A percentile compares a stretch with the other conserved stretches of the same genome.
Conservation (phyloP, 2,329 filamentous ascomycete species). For the Alternaria sp. region DNA sequence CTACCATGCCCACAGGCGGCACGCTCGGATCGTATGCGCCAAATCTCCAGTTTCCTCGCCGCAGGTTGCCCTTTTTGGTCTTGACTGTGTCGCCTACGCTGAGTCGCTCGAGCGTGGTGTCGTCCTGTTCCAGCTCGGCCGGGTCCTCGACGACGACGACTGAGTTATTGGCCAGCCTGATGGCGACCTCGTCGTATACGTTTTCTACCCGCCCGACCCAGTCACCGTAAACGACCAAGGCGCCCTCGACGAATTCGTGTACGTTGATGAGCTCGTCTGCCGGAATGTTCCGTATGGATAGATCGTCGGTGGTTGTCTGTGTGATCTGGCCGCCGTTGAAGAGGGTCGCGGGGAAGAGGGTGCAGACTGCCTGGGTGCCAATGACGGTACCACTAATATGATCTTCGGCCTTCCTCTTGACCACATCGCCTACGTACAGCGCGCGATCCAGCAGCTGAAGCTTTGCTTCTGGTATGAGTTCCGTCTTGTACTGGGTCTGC, state of each 20-base stretch:
- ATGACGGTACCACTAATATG: constrained; percentile 63
- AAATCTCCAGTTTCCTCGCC: constrained; percentile 59
- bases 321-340: constrained; percentile 34
- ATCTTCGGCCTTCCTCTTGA: constrained; percentile 57
- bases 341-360: constrained; percentile 46
- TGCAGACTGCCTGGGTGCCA: constrained; percentile 55
- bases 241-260: constrained; percentile 57
- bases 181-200: constrained; percentile 56
- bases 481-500: constrained; percentile 51
- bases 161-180: constrained; percentile 60
- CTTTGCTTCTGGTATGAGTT: constrained; percentile 51
- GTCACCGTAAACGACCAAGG: constrained; percentile 60
- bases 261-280: constrained; percentile 54
- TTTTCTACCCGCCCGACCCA: constrained; percentile 63
- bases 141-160: constrained; percentile 61
- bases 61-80: constrained; percentile 60
- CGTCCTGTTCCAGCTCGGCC: constrained; percentile 48
- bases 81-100: constrained; percentile 58
- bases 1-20: constrained; percentile 58
- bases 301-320: constrained; percentile 34
- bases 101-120: constrained; percentile 46
- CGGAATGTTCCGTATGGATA: constrained; percentile 51
- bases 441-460: constrained; percentile 61
- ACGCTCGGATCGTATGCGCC: constrained; percentile 60
- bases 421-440: constrained; percentile 61